These are phyloP conservation scores for Phylloporus sp. DNA, from an alignment of 1,284 basidiomycete genomes.

Conservation along the genomic window DNA sequence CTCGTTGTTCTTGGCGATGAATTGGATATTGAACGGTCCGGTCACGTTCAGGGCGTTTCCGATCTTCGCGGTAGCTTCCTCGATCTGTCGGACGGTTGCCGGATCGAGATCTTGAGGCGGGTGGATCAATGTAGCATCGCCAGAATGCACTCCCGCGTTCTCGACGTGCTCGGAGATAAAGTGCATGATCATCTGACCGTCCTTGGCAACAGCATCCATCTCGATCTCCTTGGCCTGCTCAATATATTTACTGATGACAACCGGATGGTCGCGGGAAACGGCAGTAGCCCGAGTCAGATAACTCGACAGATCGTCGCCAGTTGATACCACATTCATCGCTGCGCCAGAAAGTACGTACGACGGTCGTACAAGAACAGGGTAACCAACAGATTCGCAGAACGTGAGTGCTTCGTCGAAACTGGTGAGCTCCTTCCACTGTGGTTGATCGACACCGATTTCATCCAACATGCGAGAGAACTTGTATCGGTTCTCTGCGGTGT, in stretches of 20 bases:
- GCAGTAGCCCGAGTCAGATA: constrained; percentile 97
- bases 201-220: constrained; percentile 98
- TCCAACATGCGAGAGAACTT: constrained; percentile 99
- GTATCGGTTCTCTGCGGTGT: constrained; percentile 98
- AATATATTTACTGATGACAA: constrained; percentile 99
- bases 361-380: constrained; percentile 95
- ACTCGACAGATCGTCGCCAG: constrained; percentile 87
- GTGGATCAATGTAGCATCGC: constrained; percentile 96
- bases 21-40: constrained; percentile 99
- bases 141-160: constrained; percentile 87
- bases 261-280: constrained; percentile 96
- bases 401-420: constrained; percentile 87
- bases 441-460: constrained; percentile 98
- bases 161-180: constrained; percentile 99
- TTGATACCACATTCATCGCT: constrained; percentile 99
- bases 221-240: constrained; percentile 99
- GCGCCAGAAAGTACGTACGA: constrained; percentile 98
- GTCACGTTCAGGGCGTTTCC: constrained; percentile 98
- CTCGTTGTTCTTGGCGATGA: constrained; percentile 99
- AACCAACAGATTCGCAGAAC: constrained; percentile 92
- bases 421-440: constrained; percentile 95
- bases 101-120: constrained; percentile 98
- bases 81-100: constrained; percentile 94
- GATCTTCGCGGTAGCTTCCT: constrained; percentile 96
- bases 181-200: constrained; percentile 98